Conservation (phyloP, 176 grass and related monocot genomes). For the Secale cereale region DNA sequence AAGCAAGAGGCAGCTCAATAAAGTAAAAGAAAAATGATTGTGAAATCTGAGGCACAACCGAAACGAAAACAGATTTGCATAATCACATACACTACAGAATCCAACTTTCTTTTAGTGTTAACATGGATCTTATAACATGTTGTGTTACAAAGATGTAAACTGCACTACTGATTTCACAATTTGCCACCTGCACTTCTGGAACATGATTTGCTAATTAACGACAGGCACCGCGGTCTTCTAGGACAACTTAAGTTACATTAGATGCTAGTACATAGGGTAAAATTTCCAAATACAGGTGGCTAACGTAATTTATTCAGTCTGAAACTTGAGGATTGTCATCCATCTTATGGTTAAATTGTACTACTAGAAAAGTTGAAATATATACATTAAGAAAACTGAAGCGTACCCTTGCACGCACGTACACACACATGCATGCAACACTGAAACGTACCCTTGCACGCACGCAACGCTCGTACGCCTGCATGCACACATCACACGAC, state of each 20-base stretch:
- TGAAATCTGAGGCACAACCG: background rate
- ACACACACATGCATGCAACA: no score
- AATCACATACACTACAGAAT: background rate
- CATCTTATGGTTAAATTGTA: background rate
- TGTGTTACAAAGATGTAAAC: conserved; percentile 4
- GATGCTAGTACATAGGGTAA: background rate
- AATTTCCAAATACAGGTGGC: background rate
- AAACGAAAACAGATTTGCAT: conserved; percentile 15
- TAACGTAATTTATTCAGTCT: background rate
- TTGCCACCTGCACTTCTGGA: background rate
- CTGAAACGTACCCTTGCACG: no score
- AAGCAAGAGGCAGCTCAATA: no score
- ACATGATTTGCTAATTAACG: background rate
- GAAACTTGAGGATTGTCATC: background rate
- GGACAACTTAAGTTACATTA: background rate
- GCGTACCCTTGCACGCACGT: no score
- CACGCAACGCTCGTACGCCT: no score
- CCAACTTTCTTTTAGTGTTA: background rate
- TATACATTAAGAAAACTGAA: no score
- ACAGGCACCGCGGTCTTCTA: background rate
- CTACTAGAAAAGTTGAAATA: background rate
- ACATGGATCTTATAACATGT: background rate
- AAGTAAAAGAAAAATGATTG: background rate
- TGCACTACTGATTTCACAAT: background rate
- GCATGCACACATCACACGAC: no score